Evolutionary conservation across 345 rosid species (phyloP), one percentile per base, ranked within the genome.

Genomic region (Conringia planisiliqua): DNA sequence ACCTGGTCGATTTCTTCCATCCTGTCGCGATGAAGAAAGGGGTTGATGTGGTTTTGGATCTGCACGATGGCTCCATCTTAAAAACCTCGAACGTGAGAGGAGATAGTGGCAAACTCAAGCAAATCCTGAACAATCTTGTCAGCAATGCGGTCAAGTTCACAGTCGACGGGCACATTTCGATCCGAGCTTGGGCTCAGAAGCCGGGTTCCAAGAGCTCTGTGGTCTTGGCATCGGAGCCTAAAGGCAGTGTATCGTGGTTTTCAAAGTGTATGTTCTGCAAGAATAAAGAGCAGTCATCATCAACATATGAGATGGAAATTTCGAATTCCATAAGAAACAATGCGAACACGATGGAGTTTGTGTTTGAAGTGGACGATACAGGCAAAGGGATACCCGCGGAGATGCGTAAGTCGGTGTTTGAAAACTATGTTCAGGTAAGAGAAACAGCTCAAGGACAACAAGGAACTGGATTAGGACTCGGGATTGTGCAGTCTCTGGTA

Each of bases 61-160:
- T 80, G 10, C 83, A 43, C 20, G 93, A 91, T 62, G 85, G 86
- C 66, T 87, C 95, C 1, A 56, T 86, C 14, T 65, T 81, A 44
- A 87, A 76, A 71, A 70, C 33, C 61, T 78, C 87, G 4, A 76
- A 70, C 2, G 93, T 91, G 43, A 70, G 75, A 73, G 97, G 96
- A 0, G 96, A 91, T 16, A 70, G 83, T 43, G 87, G 82, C 50
- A 91, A 84, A 68, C 84, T 91, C 11, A 82, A 82, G 30, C 96
- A 88, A 66, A 71, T 91, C 39, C 64, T 94, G 40, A 74, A 80
- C 20, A 94, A 91, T 75, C 72, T 94, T 52, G 72, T 88, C 0
- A 85, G 90, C 84, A 94, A 94, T 70, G 96, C 97, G 20, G 87
- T 94, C 20, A 94, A 94, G 76, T 94, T 88, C 67, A 94, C 97